phyloP scores from a whole-genome alignment of 768 basidiomycete genomes.

The Rhodosporidiobolus odoratus region DNA sequence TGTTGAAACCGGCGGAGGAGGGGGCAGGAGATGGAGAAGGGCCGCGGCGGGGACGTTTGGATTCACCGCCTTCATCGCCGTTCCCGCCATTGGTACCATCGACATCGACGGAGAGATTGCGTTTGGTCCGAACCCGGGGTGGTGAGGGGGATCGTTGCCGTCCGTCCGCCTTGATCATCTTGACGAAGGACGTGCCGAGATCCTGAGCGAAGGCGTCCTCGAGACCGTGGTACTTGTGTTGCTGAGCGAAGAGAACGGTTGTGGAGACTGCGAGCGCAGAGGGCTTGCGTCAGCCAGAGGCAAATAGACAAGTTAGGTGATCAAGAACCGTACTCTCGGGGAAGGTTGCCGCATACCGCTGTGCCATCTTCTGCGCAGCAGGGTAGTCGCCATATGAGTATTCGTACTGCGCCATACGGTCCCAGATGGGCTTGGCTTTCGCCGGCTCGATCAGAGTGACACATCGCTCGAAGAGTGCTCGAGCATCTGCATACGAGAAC shows the following conservation, averaged over 20 bases:
- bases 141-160: conserved; percentile 19
- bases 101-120: conserved; percentile 31
- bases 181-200: conserved; percentile 54
- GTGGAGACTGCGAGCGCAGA: conserved; percentile 61
- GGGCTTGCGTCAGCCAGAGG: too few species aligned
- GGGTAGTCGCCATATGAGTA: conserved; percentile 91
- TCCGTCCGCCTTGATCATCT: conserved; percentile 8
- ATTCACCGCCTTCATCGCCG: conserved; percentile 43
- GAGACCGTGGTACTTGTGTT: conserved; percentile 59
- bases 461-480: conserved; percentile 87
- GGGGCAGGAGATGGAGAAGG: conserved; percentile 22
- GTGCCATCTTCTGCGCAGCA: conserved; percentile 79
- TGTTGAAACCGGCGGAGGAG: conserved; percentile 38
- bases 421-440: conserved; percentile 81
- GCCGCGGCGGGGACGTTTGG: conserved; percentile 10
- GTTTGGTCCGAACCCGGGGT: conserved; percentile 20
- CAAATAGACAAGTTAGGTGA: background rate
- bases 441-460: conserved; percentile 65
- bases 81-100: conserved; percentile 40
- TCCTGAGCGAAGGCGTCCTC: conserved; percentile 86
- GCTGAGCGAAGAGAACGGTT: conserved; percentile 62
- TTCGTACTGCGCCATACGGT: conserved; percentile 90
- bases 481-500: conserved; percentile 62
- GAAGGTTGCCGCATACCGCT: conserved; percentile 79
- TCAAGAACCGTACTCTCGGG: conserved; percentile 59